Base-by-base conservation (phyloP, 768 basidiomycete genomes). In the Astraeus odoratus region DNA sequence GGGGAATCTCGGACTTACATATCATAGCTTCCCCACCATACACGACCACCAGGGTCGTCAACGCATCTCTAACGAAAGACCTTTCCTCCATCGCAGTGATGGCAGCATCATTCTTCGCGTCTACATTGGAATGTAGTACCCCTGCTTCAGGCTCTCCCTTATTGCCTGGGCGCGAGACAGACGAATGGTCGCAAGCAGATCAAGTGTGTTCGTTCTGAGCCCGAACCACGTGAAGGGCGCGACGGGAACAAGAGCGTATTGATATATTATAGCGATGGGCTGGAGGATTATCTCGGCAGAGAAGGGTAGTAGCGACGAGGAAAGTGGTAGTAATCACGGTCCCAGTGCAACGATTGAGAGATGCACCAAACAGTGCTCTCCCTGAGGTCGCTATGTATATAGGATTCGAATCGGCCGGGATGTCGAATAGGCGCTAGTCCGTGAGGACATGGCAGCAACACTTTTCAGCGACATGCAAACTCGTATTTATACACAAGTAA, bases 11-110 rank as follows among this genome's bases (percentile, higher is more conserved):
- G 37, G 37, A 63, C 77, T 44, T 55, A 85, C 86, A 76, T 43
- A 72, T 71, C 39, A 86, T 66, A 2, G 78, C 78, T 62, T 89
- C 84, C n/a, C 87, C 87, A 8, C 86, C 86, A 55, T 80, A 88
- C 1, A 88, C 85, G 23, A 89, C 79, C 12, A 78, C 64, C 25
- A 85, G 65, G 2, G 80, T 80, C 1, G 82, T 72, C 4, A 72
- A 59, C 15, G 75, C 58, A 51, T 77, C 78, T 54, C 78, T 76
- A 27, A 73, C 69, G 49, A 84, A 80, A 3, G 83, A 81, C 13
- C 66, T 67, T 30, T 68, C 60, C 52, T 81, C 82, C 8, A 72
- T 45, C 4, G 59, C 60, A 7, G 57, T 49, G 5, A 51, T 44
- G 16, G 55, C 60, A 35, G 64, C 65, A 48, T 72, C 69, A 16